A percentile compares a stretch with the other conserved stretches of the same genome.
Evolutionary conservation across 176 grass and related monocot genomes (phyloP).

Genomic region (Otatea glauca): DNA sequence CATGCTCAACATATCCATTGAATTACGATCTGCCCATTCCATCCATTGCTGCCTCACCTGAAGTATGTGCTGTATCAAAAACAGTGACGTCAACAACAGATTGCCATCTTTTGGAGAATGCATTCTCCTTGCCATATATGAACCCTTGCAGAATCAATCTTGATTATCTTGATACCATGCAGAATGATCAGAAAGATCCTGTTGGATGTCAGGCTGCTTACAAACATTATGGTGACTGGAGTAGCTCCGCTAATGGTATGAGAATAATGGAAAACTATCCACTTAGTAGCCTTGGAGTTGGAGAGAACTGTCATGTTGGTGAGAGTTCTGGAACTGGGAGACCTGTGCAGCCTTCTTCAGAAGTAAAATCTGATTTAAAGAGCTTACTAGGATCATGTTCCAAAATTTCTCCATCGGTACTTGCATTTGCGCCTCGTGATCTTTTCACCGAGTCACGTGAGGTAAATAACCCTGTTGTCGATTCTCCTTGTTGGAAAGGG

Average conservation of each 20-base stretch:
- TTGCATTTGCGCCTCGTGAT: conserved; percentile 23
- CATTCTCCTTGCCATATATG: conserved; percentile 37
- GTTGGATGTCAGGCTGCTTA: conserved; percentile 19
- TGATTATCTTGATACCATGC: conserved; percentile 54
- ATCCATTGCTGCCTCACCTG: conserved; percentile 38
- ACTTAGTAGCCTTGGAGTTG: background rate
- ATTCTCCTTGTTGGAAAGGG: conserved; percentile 72
- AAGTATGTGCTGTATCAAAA: conserved; percentile 25
- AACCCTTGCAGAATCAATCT: conserved; percentile 60
- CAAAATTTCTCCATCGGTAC: conserved; percentile 24
- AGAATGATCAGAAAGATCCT: conserved; percentile 42
- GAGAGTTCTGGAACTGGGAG: background rate
- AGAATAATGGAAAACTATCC: conserved; percentile 19
- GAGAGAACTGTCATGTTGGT: conserved; percentile 22
- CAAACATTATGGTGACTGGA: conserved; percentile 23
- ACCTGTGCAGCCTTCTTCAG: conserved; percentile 2
- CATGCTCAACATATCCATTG: conserved; percentile 43
- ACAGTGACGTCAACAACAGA: conserved; percentile 1
- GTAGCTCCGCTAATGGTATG: background rate
- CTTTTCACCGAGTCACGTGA: conserved; percentile 39
- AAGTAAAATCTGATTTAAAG: conserved; percentile 32
- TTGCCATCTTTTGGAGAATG: conserved; percentile 15
- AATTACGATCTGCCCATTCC: conserved; percentile 32
- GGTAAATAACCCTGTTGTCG: conserved; percentile 51
- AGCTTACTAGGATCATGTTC: conserved; percentile 12